Evolutionary conservation across 208 protist genomes (phyloP), one percentile per base, ranked within the genome.

Genomic region (Wallacemonas collosoma): DNA sequence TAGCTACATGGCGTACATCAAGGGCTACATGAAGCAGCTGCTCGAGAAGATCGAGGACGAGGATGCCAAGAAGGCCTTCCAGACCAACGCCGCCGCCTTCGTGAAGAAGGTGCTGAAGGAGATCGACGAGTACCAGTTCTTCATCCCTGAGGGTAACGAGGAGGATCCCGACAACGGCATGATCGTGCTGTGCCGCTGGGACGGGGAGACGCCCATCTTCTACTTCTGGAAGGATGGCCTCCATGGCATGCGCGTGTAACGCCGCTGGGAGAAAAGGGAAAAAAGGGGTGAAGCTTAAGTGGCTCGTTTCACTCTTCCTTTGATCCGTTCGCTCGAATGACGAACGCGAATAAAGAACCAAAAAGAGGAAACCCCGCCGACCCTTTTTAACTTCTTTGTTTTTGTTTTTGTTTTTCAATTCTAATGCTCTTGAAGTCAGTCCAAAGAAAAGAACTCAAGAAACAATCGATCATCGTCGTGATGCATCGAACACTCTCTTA

Each of bases 71-170:
- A 93, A 95, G 85, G 87, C 81, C 45, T 98, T 98, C 82, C 87
- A 95, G 90, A 68, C 84, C 56, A 93, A 89, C 68, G 93, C 93
- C 54, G 78, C 87, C 4, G 73, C 87, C 55, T 98, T 94, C 69
- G 90, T 95, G 72, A 98, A 98, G 89, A 93, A 94, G 81, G 88
- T 96, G 62, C 74, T 97, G 50, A 95, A 93, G 85, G 86, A 96
- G 41, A 93, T 97, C 73, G 87, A 96, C 63, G 94, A 97, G 48
- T 96, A 94, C 82, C 90, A 96, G 82, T 97, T 97, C 85, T 97
- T 90, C 81, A 95, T 95, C 77, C 90, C 90, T 17, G 91, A 94
- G 72, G 90, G 92, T 70, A 93, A 94, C 63, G 87, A 92, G 74
- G 93, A 96, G 88, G 91, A 96, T 66, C 88, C 92, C 65, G 90